phyloP scores from a whole-genome alignment of 2,329 filamentous ascomycete genomes.

The Lachnellula occidentalis region DNA sequence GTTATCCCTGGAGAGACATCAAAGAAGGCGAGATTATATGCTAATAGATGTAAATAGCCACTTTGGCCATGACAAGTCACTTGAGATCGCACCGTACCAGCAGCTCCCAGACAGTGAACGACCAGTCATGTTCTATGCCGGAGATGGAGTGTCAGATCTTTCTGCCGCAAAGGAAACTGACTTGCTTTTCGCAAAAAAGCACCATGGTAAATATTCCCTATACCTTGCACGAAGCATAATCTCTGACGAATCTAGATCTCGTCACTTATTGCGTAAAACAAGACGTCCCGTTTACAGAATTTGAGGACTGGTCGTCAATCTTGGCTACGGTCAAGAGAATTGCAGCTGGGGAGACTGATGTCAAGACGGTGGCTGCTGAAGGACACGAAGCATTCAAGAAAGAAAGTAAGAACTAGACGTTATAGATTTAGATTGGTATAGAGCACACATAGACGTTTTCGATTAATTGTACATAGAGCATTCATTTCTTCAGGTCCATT shows the following conservation, averaged over 20 bases:
- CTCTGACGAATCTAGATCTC: constrained; percentile 53
- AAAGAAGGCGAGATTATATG: neutral
- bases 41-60: constrained; percentile 29
- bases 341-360: constrained; percentile 62
- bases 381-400: constrained; percentile 26
- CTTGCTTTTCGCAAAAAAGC: constrained; percentile 87
- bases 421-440: neutral
- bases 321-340: constrained; percentile 71
- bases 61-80: constrained; percentile 95
- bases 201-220: constrained; percentile 55
- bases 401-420: constrained; percentile 10
- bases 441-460: neutral
- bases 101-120: constrained; percentile 61
- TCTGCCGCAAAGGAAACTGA: constrained; percentile 91
- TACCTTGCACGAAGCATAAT: constrained; percentile 11
- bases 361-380: constrained; percentile 59
- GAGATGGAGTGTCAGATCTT: constrained; percentile 88
- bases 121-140: constrained; percentile 88
- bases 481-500: neutral
- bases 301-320: constrained; percentile 79
- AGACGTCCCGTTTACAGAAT: constrained; percentile 80
- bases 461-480: neutral
- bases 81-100: constrained; percentile 84
- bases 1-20: constrained; percentile 11
- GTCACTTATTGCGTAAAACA: constrained; percentile 81